Conservation (phyloP, 2,329 filamentous ascomycete species). For the Scedosporium minutisporum region DNA sequence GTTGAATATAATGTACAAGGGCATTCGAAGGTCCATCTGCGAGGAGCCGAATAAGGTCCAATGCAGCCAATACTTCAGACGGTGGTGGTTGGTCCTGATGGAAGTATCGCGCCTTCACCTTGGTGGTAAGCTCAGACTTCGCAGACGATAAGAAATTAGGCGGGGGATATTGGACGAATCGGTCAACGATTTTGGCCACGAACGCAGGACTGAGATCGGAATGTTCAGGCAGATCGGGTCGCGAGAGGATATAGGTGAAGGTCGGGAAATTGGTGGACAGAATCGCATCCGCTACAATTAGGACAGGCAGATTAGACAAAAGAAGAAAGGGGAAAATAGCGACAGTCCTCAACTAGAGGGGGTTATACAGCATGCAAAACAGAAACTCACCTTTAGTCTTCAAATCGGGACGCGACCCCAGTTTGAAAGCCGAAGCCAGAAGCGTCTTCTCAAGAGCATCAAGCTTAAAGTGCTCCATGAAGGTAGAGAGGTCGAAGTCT, state of each 20-base stretch:
- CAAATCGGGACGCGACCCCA: constrained; percentile 68
- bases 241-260: constrained; percentile 68
- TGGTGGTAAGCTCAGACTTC: constrained; percentile 59
- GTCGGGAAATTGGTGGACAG: constrained; percentile 68
- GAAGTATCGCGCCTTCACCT: constrained; percentile 59
- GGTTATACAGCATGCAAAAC: background rate
- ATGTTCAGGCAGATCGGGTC: constrained; percentile 51
- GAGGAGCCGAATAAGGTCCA: constrained; percentile 60
- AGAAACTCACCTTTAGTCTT: constrained; percentile 67
- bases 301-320: constrained; percentile 7
- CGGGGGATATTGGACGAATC: constrained; percentile 77
- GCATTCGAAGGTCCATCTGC: constrained; percentile 46
- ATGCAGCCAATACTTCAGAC: constrained; percentile 57
- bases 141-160: constrained; percentile 73
- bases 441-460: constrained; percentile 82
- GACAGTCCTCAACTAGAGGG: background rate
- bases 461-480: constrained; percentile 92
- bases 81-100: constrained; percentile 56
- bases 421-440: constrained; percentile 80
- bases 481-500: constrained; percentile 91
- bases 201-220: constrained; percentile 59
- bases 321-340: constrained; percentile 1
- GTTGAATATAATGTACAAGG: constrained; percentile 60
- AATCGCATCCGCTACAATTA: constrained; percentile 68
- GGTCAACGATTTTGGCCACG: constrained; percentile 72